phyloP scores from a whole-genome alignment of 1,284 basidiomycete species.

The Termitomyces sp. region DNA sequence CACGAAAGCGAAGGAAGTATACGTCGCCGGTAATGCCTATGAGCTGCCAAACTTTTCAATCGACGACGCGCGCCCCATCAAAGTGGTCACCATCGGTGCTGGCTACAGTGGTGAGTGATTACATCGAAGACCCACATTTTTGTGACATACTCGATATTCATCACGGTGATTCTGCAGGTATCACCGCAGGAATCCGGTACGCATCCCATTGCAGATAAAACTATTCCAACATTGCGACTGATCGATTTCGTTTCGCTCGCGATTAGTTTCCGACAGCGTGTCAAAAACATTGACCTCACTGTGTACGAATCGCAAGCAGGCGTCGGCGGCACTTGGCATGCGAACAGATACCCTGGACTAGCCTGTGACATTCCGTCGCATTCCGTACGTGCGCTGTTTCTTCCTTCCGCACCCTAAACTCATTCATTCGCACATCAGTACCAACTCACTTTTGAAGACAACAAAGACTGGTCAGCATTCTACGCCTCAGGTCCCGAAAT shows the following conservation, averaged over 20 bases:
- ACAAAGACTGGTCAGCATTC: constrained; percentile 55
- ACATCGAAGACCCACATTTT: background rate
- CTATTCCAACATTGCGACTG: background rate
- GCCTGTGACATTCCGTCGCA: constrained; percentile 56
- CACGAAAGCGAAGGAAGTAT: background rate
- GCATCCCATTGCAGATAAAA: background rate
- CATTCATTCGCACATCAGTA: constrained; percentile 34
- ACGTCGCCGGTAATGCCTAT: constrained; percentile 12
- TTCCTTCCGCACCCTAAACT: constrained; percentile 15
- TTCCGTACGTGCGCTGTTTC: constrained; percentile 28
- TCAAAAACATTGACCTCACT: constrained; percentile 48
- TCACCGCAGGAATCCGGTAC: constrained; percentile 50
- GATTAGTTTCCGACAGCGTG: constrained; percentile 42
- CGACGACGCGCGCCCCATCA: constrained; percentile 45
- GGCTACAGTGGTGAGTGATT: constrained; percentile 40
- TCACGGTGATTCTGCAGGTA: constrained; percentile 28
- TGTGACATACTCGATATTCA: background rate
- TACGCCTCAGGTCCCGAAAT: constrained; percentile 58
- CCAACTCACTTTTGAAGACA: constrained; percentile 52
- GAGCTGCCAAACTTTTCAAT: constrained; percentile 34
- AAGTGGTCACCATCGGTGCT: constrained; percentile 47
- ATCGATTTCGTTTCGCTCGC: background rate
- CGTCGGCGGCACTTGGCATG: constrained; percentile 56
- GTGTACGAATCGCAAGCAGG: constrained; percentile 59
- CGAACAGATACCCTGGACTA: constrained; percentile 41